These are phyloP conservation scores for Chaetomium strumarium DNA, from an alignment of 2,329 filamentous ascomycete species.

Conservation along the genomic window DNA sequence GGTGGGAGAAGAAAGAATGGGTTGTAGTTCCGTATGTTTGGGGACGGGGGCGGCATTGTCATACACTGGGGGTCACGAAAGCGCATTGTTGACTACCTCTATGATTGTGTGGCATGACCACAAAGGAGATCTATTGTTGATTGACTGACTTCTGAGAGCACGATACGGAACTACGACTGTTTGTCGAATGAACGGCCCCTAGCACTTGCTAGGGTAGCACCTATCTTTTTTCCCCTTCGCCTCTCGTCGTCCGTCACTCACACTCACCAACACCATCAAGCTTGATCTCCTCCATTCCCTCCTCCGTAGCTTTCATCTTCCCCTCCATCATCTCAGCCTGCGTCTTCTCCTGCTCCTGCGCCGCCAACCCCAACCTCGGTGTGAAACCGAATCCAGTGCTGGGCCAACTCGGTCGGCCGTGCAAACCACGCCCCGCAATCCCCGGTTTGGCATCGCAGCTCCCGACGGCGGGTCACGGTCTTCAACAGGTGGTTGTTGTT, in stretches of 20 bases:
- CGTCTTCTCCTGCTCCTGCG: neutral
- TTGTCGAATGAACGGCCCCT: no score
- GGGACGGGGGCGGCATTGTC: no score
- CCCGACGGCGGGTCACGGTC: neutral
- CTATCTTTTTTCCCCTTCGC: no score
- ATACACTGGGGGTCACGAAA: no score
- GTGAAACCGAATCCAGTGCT: neutral
- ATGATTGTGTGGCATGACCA: no score
- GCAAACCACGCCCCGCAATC: neutral
- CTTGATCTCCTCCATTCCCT: neutral
- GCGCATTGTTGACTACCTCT: no score
- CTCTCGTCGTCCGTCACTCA: no score
- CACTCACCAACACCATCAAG: neutral
- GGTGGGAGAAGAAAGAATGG: conserved; percentile 76
- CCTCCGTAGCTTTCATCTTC: neutral
- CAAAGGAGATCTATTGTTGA: no score
- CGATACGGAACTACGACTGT: no score
- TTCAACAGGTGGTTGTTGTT: no score
- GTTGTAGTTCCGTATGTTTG: neutral
- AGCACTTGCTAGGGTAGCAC: no score
- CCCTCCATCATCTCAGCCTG: neutral
- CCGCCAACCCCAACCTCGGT: neutral
- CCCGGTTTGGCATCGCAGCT: neutral
- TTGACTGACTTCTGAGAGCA: no score
- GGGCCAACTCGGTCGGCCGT: neutral